These are phyloP conservation scores for Lactuca saligna DNA, from an alignment of 129 eudicot species.

Conservation along the genomic window DNA sequence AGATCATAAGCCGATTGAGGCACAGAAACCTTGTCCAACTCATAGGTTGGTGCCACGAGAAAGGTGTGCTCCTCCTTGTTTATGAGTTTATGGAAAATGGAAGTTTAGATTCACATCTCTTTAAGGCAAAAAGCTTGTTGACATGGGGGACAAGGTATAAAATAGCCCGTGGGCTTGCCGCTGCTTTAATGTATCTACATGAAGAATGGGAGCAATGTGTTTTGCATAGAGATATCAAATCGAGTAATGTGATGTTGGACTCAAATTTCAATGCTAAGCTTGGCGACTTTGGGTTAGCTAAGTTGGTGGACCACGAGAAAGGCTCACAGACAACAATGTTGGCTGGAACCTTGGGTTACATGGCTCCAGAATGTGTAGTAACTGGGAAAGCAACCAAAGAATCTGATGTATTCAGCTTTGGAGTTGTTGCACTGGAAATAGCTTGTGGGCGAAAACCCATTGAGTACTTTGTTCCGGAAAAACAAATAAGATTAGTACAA, in stretches of 20 bases:
- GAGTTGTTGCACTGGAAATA: constrained; percentile 46
- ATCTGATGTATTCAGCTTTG: constrained; percentile 53
- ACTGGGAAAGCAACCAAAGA: constrained; percentile 51
- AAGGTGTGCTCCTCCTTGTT: constrained; percentile 39
- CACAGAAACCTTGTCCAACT: constrained; percentile 54
- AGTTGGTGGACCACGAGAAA: constrained; percentile 51
- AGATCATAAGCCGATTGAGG: constrained; percentile 47
- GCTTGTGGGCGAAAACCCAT: constrained; percentile 46
- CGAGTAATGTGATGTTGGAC: constrained; percentile 56
- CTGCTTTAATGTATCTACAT: constrained; percentile 49
- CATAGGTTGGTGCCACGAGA: constrained; percentile 51
- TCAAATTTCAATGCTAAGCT: constrained; percentile 41
- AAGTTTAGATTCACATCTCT: constrained; percentile 45
- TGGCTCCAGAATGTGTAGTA: constrained; percentile 51
- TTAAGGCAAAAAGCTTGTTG: constrained; percentile 26
- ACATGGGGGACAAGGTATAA: constrained; percentile 45
- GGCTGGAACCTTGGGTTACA: constrained; percentile 56
- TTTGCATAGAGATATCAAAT: constrained; percentile 48
- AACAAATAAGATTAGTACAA: constrained; percentile 20
- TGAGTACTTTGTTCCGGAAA: constrained; percentile 17
- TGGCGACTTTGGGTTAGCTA: constrained; percentile 55
- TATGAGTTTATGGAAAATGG: constrained; percentile 42
- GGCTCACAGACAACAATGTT: constrained; percentile 38
- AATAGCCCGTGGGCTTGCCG: constrained; percentile 43
- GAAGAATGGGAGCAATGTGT: constrained; percentile 57